These are phyloP conservation scores for Cryphonectria parasitica DNA, from an alignment of 2,329 filamentous ascomycete genomes.

Conservation along the genomic window DNA sequence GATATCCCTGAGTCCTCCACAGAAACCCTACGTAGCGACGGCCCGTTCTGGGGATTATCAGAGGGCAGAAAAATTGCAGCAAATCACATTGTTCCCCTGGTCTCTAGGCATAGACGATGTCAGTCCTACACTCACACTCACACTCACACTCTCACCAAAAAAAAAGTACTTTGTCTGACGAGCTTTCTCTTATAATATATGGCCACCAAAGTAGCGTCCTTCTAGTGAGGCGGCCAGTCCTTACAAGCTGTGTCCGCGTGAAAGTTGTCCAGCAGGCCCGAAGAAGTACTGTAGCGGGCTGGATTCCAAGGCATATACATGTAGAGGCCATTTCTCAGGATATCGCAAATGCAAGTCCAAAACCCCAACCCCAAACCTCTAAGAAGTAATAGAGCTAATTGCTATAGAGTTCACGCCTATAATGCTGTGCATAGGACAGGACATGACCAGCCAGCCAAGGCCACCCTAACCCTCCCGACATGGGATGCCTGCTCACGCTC, in stretches of 20 bases:
- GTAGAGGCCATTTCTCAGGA: neutral
- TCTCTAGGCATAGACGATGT: neutral
- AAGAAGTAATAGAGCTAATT: neutral
- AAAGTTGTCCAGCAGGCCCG: neutral
- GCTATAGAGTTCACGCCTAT: neutral
- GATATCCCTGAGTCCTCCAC: too few species aligned
- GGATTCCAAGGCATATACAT: neutral
- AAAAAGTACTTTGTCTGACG: neutral
- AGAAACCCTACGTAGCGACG: too few species aligned
- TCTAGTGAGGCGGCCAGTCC: neutral
- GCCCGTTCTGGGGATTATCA: too few species aligned
- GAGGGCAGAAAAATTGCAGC: too few species aligned
- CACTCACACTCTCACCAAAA: neutral
- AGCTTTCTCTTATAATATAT: neutral
- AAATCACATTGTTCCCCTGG: neutral
- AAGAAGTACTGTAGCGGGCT: neutral
- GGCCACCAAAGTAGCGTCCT: neutral
- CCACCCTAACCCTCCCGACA: conserved; percentile 7
- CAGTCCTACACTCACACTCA: neutral
- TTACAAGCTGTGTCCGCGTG: neutral
- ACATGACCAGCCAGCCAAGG: neutral
- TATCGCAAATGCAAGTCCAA: neutral
- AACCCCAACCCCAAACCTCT: neutral
- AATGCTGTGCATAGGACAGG: neutral
- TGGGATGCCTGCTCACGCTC: neutral